These are phyloP conservation scores for Fonsecaea erecta DNA, from an alignment of 2,329 filamentous ascomycete genomes.

Conservation along the genomic window DNA sequence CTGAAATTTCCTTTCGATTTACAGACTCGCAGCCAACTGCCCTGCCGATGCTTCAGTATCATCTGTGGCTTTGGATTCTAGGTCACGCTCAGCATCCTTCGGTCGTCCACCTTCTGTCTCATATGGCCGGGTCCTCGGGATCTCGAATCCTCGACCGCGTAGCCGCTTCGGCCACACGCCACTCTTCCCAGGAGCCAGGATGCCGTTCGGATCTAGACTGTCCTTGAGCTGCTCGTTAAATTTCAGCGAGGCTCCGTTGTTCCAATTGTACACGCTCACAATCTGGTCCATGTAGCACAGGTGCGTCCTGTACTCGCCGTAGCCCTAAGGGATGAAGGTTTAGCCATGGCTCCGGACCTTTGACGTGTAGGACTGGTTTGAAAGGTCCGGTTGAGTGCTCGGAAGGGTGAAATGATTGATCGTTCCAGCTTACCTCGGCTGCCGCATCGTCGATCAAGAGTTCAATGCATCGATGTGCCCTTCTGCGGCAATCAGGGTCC, in stretches of 20 bases:
- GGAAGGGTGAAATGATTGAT: neutral
- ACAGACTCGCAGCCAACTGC: neutral
- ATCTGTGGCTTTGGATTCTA: neutral
- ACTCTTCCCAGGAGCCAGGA: constrained; percentile 53
- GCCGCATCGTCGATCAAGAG: constrained; percentile 17
- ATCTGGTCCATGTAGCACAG: constrained; percentile 52
- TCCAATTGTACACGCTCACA: constrained; percentile 50
- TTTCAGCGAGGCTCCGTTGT: constrained; percentile 47
- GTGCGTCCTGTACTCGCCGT: constrained; percentile 54
- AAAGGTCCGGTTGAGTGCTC: neutral
- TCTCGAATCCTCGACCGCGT: constrained; percentile 14
- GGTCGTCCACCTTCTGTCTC: neutral
- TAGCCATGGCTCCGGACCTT: constrained; percentile 32
- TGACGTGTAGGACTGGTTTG: neutral
- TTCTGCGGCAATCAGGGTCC: constrained; percentile 31
- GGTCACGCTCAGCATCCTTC: neutral
- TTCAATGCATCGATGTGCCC: constrained; percentile 15
- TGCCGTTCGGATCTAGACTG: constrained; percentile 54
- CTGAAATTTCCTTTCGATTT: neutral
- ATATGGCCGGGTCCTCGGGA: neutral
- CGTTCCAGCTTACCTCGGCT: constrained; percentile 5
- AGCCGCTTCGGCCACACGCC: constrained; percentile 46
- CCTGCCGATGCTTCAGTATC: neutral
- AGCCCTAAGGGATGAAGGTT: constrained; percentile 47
- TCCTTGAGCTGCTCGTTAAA: constrained; percentile 54